Conservation (phyloP, 2,329 filamentous ascomycete genomes). For the Ceratocystis eucalypticola region DNA sequence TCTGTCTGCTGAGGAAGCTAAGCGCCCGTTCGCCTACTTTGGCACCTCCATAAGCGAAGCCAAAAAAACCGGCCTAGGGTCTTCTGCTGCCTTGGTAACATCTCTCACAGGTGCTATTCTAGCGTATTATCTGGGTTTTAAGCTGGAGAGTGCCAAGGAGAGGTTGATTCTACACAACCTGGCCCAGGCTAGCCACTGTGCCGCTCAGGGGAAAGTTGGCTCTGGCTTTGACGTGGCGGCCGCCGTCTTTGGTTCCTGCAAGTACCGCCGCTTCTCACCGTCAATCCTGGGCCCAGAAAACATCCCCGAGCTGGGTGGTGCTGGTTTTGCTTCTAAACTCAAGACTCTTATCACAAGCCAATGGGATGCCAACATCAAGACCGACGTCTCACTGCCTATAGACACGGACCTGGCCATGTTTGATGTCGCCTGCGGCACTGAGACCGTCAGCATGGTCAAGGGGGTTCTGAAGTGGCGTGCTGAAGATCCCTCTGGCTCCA, state of each 20-base stretch:
- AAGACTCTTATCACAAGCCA: constrained; percentile 44
- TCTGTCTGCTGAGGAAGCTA: constrained; percentile 21
- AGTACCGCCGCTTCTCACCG: constrained; percentile 87
- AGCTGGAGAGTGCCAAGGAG: constrained; percentile 4
- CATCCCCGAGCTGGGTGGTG: constrained; percentile 51
- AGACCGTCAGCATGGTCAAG: constrained; percentile 94
- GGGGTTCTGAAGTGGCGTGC: constrained; percentile 73
- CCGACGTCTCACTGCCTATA: constrained; percentile 47
- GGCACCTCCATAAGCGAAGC: constrained; percentile 60
- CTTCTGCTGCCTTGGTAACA: constrained; percentile 86
- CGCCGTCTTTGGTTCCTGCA: constrained; percentile 80
- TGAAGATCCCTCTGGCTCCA: constrained; percentile 48
- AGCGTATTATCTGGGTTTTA: constrained; percentile 53
- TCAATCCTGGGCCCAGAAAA: constrained; percentile 43
- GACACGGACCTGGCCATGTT: constrained; percentile 79
- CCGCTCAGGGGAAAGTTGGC: constrained; percentile 91
- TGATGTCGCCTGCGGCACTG: constrained; percentile 85
- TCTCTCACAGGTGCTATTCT: constrained; percentile 67
- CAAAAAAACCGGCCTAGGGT: constrained; percentile 92
- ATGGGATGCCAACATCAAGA: constrained; percentile 66
- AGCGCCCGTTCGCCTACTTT: constrained; percentile 60
- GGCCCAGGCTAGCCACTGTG: constrained; percentile 83
- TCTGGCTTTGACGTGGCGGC: constrained; percentile 91
- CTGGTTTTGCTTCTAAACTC: constrained; percentile 54
- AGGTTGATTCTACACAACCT: constrained; percentile 70